Conservation (phyloP, 495 filamentous ascomycete species). For the Aspergillus panamensis region DNA sequence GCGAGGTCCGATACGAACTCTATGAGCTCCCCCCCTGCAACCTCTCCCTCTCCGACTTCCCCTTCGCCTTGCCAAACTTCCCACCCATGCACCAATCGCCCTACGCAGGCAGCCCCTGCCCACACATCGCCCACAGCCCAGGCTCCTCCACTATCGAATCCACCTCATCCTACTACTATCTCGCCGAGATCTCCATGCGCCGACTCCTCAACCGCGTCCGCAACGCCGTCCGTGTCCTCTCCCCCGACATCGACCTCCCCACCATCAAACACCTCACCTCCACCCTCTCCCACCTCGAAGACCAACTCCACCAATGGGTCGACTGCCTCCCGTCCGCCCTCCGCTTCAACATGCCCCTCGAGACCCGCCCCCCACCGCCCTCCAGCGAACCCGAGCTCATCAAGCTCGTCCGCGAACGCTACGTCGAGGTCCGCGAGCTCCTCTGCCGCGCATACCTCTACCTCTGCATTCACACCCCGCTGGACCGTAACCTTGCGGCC, state of each 20-base stretch:
- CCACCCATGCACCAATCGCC: slow-evolving; percentile 19
- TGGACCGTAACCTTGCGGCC: slow-evolving; percentile 20
- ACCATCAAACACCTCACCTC: slow-evolving; percentile 26
- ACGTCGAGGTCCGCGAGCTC: slow-evolving; percentile 39
- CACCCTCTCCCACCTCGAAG: slow-evolving; percentile 32
- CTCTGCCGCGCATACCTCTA: slow-evolving; percentile 39
- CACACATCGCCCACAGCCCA: slow-evolving; percentile 21
- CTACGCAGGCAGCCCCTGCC: slow-evolving; percentile 14
- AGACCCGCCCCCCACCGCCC: slow-evolving; percentile 14
- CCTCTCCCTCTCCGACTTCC: slow-evolving; percentile 33
- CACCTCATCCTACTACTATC: slow-evolving; percentile 37
- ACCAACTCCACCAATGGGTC: slow-evolving; percentile 38
- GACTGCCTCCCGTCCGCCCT: slow-evolving; percentile 31
- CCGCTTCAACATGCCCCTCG: slow-evolving; percentile 31
- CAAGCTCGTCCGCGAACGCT: slow-evolving; percentile 36
- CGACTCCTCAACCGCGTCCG: slow-evolving; percentile 37
- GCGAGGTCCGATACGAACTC: slow-evolving; percentile 38
- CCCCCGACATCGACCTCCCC: slow-evolving; percentile 26
- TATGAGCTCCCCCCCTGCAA: slow-evolving; percentile 30
- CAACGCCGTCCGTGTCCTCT: slow-evolving; percentile 33
- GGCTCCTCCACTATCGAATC: slow-evolving; percentile 26
- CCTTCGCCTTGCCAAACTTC: slow-evolving; percentile 32
- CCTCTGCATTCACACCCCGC: slow-evolving; percentile 28
- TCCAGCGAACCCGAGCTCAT: slow-evolving; percentile 31
- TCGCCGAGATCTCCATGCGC: slow-evolving; percentile 39